Evolutionary conservation across 176 grass and related monocot genomes (phyloP).

Genomic region (Oryza glaberrima): DNA sequence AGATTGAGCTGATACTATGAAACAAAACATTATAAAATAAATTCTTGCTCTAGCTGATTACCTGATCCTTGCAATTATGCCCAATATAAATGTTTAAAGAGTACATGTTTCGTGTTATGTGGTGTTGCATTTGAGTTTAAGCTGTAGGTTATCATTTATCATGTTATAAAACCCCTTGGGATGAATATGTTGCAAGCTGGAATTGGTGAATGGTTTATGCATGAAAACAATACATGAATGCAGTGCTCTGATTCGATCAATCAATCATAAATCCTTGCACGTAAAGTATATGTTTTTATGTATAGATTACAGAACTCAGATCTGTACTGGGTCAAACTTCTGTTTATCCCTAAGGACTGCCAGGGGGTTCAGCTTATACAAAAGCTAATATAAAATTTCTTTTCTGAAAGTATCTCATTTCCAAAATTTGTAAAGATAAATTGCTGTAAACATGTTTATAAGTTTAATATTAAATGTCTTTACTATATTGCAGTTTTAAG

Average conservation of each 20-base stretch:
- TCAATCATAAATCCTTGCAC: not conserved
- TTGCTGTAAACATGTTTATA: constrained; percentile 9
- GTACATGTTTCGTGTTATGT: not conserved
- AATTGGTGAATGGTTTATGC: not conserved
- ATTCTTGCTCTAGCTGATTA: not conserved
- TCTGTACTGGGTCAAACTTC: not conserved
- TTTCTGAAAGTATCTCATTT: constrained; percentile 19
- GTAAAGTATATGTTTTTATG: not conserved
- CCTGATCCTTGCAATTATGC: not conserved
- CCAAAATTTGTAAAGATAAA: not conserved
- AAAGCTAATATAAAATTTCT: not conserved
- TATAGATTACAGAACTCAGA: constrained; percentile 3
- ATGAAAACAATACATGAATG: not conserved
- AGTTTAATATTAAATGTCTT: constrained; percentile 17
- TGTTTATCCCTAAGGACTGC: constrained; percentile 12
- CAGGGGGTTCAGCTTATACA: not conserved
- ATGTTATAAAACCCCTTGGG: not conserved
- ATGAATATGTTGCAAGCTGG: not conserved
- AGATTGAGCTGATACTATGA: not conserved
- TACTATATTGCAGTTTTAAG: constrained; percentile 26
- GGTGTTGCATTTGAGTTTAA: not conserved
- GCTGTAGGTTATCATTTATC: not conserved
- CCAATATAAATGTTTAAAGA: not conserved
- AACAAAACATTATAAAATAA: not conserved
- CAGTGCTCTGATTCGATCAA: not conserved